Percentiles rank a stretch among this genome's conserved stretches.
Conservation (phyloP, 2,329 filamentous ascomycete species). For the Chrysoporthe austroafricana region DNA sequence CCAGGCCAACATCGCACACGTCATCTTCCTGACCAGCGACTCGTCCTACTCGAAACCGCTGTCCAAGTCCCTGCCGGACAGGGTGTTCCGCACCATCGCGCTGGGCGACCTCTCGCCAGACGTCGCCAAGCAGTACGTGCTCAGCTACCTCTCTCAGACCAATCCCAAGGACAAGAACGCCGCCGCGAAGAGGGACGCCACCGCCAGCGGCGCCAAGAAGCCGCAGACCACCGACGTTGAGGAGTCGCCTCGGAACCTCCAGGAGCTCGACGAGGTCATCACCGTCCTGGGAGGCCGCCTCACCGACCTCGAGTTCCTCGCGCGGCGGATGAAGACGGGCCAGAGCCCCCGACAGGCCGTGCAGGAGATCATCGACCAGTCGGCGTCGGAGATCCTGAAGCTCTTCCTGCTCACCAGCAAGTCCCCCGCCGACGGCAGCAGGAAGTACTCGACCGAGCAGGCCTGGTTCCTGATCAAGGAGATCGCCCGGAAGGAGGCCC, state of each 20-base stretch:
- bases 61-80: constrained; percentile 84
- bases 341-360: constrained; percentile 83
- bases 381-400: constrained; percentile 87
- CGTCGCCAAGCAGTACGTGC: constrained; percentile 87
- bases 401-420: constrained; percentile 79
- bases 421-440: constrained; percentile 41
- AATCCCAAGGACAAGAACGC: constrained; percentile 40
- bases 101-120: constrained; percentile 85
- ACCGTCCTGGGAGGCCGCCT: constrained; percentile 83
- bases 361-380: constrained; percentile 85
- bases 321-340: constrained; percentile 85
- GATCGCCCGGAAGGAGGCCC: constrained; percentile 67
- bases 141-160: constrained; percentile 71
- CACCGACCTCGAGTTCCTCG: constrained; percentile 93
- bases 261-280: constrained; percentile 81
- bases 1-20: constrained; percentile 86
- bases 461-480: constrained; percentile 87
- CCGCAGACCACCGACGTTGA: constrained; percentile 38
- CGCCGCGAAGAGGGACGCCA: constrained; percentile 38
- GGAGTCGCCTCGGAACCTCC: constrained; percentile 54
- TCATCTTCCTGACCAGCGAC: constrained; percentile 92
- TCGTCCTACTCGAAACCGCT: constrained; percentile 86
- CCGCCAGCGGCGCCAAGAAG: constrained; percentile 30
- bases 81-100: constrained; percentile 84
- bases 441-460: constrained; percentile 80